Base-by-base conservation (phyloP, 441 rosid species). In the Gossypium trilobum region DNA sequence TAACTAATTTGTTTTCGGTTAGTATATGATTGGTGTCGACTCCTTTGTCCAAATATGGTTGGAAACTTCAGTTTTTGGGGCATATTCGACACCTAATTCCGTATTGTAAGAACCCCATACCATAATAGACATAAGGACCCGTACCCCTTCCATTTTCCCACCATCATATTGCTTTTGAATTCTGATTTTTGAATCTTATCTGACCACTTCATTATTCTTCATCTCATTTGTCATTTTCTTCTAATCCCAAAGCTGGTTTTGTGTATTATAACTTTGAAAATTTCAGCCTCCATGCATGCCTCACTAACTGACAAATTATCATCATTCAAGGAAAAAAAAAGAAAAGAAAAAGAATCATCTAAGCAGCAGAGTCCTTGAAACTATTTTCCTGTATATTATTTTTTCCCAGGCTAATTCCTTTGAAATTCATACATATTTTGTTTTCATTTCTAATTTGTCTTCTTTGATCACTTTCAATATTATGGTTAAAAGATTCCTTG, bases 1-100 rank as follows among this genome's bases (percentile, higher is more conserved):
- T 8, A 8, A 2, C 67, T 33, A 39, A 39, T 39, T 39, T 39
- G 13, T 39, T 9, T 39, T 39, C 46, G 46, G 85, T 86, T 87
- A 82, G 85, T 84, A 74, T 82, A 91, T 92, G 92, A 90, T 90
- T 89, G 89, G 89, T 90, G 86, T 87, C 83, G 88, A 92, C 96
- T 89, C 72, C 7, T 71, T 90, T 92, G 96, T 89, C 95, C 86
- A 82, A 85, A 71, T 77, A 87, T 80, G 82, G 69, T 88, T 92
- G 89, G 90, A 85, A 89, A 88, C 77, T 84, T 89, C 81, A 8
- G 85, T 74, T 84, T 68, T 71, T 65, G 56, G 52, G 52, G 17
- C 52, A 46, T 46, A 9, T 39, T 39, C 46, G 46, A 39, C 46
- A 39, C 46, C 46, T 39, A 39, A 39, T 9, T 39, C 13, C 46